Percentiles rank a stretch among this genome's conserved stretches.
phyloP scores from a whole-genome alignment of 345 rosid genomes.

The Streptanthus diversifolius region DNA sequence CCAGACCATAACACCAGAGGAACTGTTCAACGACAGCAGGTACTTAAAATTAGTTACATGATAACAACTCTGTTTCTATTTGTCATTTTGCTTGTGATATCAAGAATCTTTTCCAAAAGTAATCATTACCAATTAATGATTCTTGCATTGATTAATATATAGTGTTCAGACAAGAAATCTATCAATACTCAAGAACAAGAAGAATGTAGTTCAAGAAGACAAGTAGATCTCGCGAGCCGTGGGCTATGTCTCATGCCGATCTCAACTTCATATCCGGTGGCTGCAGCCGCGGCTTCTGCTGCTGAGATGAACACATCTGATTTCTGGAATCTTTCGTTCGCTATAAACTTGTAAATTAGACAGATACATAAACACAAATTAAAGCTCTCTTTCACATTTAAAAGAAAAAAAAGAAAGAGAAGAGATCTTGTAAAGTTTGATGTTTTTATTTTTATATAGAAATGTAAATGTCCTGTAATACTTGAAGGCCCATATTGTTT shows the following conservation, averaged over 20 bases:
- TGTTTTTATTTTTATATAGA: neutral
- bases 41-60: conserved; percentile 30
- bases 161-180: conserved; percentile 15
- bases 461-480: conserved; percentile 18
- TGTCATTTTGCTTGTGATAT: conserved; percentile 28
- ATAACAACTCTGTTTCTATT: conserved; percentile 28
- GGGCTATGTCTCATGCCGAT: conserved; percentile 86
- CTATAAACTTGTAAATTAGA: conserved; percentile 18
- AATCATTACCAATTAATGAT: conserved; percentile 17
- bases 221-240: conserved; percentile 59
- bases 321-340: conserved; percentile 50
- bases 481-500: neutral
- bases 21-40: conserved; percentile 74
- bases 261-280: conserved; percentile 63
- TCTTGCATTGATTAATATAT: conserved; percentile 8
- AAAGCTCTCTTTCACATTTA: neutral
- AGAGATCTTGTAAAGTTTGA: conserved; percentile 6
- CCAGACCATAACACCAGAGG: conserved; percentile 72
- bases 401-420: neutral
- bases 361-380: neutral
- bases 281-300: conserved; percentile 30
- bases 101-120: conserved; percentile 20
- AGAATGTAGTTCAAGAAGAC: conserved; percentile 38
- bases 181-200: conserved; percentile 18
- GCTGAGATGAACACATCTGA: conserved; percentile 61